These are phyloP conservation scores for Mycena leptocephala DNA, from an alignment of 768 basidiomycete genomes.

Conservation along the genomic window DNA sequence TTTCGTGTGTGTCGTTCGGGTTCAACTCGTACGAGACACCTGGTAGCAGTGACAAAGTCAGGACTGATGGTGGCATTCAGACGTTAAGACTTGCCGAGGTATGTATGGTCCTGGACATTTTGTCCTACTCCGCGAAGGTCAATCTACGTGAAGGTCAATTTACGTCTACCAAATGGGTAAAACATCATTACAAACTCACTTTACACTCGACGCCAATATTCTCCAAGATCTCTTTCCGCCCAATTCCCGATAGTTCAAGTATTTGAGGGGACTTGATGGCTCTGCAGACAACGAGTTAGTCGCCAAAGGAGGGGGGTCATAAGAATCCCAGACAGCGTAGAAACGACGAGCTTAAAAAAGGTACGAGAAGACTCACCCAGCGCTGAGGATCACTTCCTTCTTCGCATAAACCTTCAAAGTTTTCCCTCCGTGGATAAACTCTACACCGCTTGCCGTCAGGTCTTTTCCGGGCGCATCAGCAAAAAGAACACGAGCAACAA, in stretches of 20 bases:
- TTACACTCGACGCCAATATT: conserved; percentile 55
- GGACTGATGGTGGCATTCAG: not conserved
- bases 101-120: conserved; percentile 68
- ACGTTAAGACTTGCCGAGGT: not conserved
- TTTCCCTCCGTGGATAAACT: conserved; percentile 53
- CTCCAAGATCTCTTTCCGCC: conserved; percentile 56
- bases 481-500: not conserved
- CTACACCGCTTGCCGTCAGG: conserved; percentile 63
- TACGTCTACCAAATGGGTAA: not conserved
- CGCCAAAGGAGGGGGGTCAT: too few species aligned
- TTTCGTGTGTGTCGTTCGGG: not conserved
- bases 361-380: not conserved
- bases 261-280: conserved; percentile 39
- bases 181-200: not conserved
- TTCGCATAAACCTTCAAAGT: not conserved
- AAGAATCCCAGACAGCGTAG: too few species aligned
- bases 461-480: conserved; percentile 5
- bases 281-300: not conserved
- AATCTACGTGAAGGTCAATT: conserved; percentile 44
- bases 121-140: conserved; percentile 62
- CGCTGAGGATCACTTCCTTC: not conserved
- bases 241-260: conserved; percentile 74
- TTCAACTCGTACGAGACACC: not conserved
- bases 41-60: not conserved
- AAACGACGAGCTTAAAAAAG: too few species aligned